Base-by-base conservation (phyloP, 495 filamentous ascomycete genomes). In the Podospora pseudoanserina region DNA sequence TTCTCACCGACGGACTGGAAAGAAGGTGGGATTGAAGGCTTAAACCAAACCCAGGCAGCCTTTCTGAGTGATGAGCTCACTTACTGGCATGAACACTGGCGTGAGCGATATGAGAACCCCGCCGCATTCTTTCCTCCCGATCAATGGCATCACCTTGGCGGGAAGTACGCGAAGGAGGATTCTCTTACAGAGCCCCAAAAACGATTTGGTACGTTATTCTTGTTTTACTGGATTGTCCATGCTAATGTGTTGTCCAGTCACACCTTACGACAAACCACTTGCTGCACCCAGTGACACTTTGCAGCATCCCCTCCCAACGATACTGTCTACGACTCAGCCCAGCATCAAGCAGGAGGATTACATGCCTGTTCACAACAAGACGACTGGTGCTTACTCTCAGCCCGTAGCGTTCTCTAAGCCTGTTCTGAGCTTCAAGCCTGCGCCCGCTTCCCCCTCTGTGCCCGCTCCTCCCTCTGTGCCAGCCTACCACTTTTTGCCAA, bases 1-100 rank as follows among this genome's bases (percentile, higher is more conserved):
- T 64, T 80, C 15, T 58, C 54, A 3, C 30, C 56, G 0, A 11
- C 30, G 27, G 73, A 76, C 27, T 55, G 62, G 39, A 18, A 27
- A 3, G 19, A 49, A 2, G 39, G 39, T 0, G 39, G 39, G 13
- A 13, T 49, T 1, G 1, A 49, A 49, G 39, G 39, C 5, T 49
- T 49, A 11, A 49, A 49, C 15, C 39, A 49, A 11, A 49, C 39
- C 9, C 39, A 49, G 39, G 39, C 70, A 18, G 28, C 15, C 39
- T 9, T 67, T n/a, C 26, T 73, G 2, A 64, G 66, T 23, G 23
- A 28, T 15, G 53, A 20, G 13, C 55, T 72, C 15, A 16, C 44
- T 7, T 28, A 67, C 32, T 70, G 68, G 68, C 32, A 70, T 58
- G 18, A 3, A 26, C 18, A 58, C 6, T 58, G 55, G 39, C 39